Base-by-base conservation (phyloP, 768 basidiomycete species). In the Podaxis sp. region DNA sequence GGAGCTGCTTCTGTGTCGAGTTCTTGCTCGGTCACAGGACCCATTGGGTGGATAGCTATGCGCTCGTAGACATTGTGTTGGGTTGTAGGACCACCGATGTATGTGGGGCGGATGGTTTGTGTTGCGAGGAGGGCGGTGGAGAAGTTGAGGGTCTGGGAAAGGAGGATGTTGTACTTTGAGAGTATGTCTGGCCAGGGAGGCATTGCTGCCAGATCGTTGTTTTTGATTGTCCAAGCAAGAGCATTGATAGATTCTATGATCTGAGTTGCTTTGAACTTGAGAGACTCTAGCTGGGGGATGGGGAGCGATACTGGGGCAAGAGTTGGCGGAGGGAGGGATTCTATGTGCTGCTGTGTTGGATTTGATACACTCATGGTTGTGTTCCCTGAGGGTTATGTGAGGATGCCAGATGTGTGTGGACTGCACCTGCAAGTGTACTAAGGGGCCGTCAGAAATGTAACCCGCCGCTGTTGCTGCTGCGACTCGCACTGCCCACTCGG, bases 161-260 rank as follows among this genome's bases (percentile, higher is more conserved):
- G 82, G 28, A 95, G 81, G 65, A 91, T 82, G 67, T 88, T 93
- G 83, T 93, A 94, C 78, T 93, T 93, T 13, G 88, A 87, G 58
- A 94, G 80, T 59, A 95, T 85, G 69, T 94, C 92, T 2, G 92
- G 93, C 93, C 93, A 94, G 7, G 89, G 75, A 2, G 88, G 87
- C 86, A 93, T 91, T 40, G 75, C 76, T 49, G 79, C 81, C 40
- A 84, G 79, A 12, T 83, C 82, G 3, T 82, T 82, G 6, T 77
- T 78, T 58, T 90, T 87, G 66, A 93, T 78, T 6, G 84, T 87
- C 57, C 83, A 78, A 60, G 87, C 87, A 8, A 93, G 77, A 0
- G 78, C 77, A 61, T 86, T 78, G 24, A 93, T 88, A 6, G 89
- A 90, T 56, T 93, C 91, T 50, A 91, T 85, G 38, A 93, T 90